Percentiles rank a stretch among this genome's conserved stretches.
phyloP scores from a whole-genome alignment of 2,329 filamentous ascomycete species.

The Penicillium vulpinum region DNA sequence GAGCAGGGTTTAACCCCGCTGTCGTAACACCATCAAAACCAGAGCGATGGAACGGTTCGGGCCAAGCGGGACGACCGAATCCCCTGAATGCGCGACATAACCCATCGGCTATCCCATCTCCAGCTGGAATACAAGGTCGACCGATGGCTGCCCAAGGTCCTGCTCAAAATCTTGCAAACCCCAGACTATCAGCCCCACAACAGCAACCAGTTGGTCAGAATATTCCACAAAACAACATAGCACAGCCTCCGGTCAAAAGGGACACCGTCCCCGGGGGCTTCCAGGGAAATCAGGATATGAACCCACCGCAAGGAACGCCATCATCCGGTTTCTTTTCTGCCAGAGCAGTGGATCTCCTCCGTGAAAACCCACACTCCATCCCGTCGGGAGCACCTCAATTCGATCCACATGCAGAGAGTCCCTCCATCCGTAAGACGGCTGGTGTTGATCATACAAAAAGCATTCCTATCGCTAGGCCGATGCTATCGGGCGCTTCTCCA shows the following conservation, averaged over 20 bases:
- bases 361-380: constrained; percentile 50
- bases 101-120: constrained; percentile 14
- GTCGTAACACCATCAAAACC: constrained; percentile 43
- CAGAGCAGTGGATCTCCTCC: constrained; percentile 60
- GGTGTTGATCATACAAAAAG: constrained; percentile 81
- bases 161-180: constrained; percentile 24
- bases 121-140: constrained; percentile 19
- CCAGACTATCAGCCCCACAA: constrained; percentile 16
- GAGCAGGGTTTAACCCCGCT: constrained; percentile 22
- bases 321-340: constrained; percentile 67
- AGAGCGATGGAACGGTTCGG: constrained; percentile 31
- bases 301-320: constrained; percentile 32
- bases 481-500: constrained; percentile 34
- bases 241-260: constrained; percentile 27
- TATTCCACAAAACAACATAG: constrained; percentile 10
- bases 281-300: constrained; percentile 23
- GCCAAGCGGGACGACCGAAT: constrained; percentile 24
- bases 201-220: constrained; percentile 18
- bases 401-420: constrained; percentile 73
- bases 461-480: constrained; percentile 64
- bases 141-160: constrained; percentile 17
- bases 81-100: constrained; percentile 27
- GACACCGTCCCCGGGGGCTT: constrained; percentile 17
- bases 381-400: constrained; percentile 57
- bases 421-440: constrained; percentile 84